phyloP scores from a whole-genome alignment of 305 asterid species.

The Lippia alba region DNA sequence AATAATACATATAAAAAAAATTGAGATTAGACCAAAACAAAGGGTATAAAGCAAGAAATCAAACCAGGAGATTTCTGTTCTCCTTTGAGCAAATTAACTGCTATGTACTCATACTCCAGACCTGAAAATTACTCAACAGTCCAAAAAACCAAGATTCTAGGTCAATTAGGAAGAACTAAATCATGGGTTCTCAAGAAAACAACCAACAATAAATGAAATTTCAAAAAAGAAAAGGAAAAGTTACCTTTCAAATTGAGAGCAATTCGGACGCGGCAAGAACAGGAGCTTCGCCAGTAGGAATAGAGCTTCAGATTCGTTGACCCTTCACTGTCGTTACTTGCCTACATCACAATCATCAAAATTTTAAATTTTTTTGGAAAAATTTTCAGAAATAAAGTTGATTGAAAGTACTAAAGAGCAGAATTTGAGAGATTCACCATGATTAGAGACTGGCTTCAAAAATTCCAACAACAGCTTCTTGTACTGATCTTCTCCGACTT shows the following conservation, averaged over 20 bases:
- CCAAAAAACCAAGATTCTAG: slow-evolving; percentile 7
- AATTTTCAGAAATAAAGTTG: not conserved
- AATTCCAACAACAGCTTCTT: not conserved
- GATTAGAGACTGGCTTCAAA: slow-evolving; percentile 9
- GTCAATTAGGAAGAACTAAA: not conserved
- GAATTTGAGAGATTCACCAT: slow-evolving; percentile 36
- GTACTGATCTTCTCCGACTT: not conserved
- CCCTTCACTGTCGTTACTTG: slow-evolving; percentile 39
- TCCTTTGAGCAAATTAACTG: slow-evolving; percentile 73
- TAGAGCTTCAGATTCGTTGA: slow-evolving; percentile 68
- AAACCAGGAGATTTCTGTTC: slow-evolving; percentile 75
- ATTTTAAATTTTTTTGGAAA: not conserved
- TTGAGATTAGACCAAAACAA: not conserved
- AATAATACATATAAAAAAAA: not conserved
- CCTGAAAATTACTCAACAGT: slow-evolving; percentile 44
- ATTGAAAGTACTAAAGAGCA: not conserved
- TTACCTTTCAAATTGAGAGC: slow-evolving; percentile 76
- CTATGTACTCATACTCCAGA: slow-evolving; percentile 72
- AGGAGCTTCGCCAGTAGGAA: slow-evolving; percentile 78
- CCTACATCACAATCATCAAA: slow-evolving; percentile 38
- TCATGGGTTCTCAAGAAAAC: not conserved
- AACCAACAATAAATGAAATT: not conserved
- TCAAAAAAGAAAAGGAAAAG: not conserved
- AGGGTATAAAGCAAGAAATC: slow-evolving; percentile 11
- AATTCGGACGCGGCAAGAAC: slow-evolving; percentile 77